These are phyloP conservation scores for Sugiyamaella neomexicana DNA, from an alignment of 1,139 yeast species.

Conservation along the genomic window DNA sequence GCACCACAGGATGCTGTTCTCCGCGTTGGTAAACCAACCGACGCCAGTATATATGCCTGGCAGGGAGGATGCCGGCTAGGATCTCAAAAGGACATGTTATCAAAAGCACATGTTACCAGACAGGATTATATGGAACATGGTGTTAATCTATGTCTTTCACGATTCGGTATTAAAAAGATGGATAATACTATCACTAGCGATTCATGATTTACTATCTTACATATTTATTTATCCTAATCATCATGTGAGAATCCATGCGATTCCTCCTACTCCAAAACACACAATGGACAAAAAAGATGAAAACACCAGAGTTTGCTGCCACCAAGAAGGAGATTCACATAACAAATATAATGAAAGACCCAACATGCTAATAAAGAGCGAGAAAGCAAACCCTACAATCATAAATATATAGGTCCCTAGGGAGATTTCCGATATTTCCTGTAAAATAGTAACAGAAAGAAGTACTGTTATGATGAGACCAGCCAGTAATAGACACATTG, in stretches of 20 bases:
- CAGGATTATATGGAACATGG: constrained; percentile 89
- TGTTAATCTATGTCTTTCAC: constrained; percentile 39
- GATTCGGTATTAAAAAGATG: constrained; percentile 31
- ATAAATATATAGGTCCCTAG: constrained; percentile 33
- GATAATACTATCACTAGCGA: constrained; percentile 14
- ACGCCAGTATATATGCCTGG: constrained; percentile 55
- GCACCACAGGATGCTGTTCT: constrained; percentile 44
- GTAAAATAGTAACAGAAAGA: constrained; percentile 47
- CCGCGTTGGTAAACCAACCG: constrained; percentile 49
- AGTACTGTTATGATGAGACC: constrained; percentile 50
- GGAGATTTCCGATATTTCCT: constrained; percentile 35
- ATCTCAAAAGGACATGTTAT: constrained; percentile 49
- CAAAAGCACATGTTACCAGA: constrained; percentile 61
- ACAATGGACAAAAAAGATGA: constrained; percentile 44
- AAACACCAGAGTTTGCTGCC: constrained; percentile 46
- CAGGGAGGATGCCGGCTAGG: constrained; percentile 57
- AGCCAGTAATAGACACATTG: constrained; percentile 46
- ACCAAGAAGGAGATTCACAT: constrained; percentile 43
- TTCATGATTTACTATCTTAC: not conserved
- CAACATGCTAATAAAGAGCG: constrained; percentile 41
- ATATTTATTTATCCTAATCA: not conserved
- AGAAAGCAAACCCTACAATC: constrained; percentile 40
- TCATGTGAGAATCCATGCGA: constrained; percentile 38
- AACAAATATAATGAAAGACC: constrained; percentile 47
- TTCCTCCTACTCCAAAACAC: constrained; percentile 50